Conservation (phyloP, 164 flowering plant genomes). For the Cinnamomum micranthum region DNA sequence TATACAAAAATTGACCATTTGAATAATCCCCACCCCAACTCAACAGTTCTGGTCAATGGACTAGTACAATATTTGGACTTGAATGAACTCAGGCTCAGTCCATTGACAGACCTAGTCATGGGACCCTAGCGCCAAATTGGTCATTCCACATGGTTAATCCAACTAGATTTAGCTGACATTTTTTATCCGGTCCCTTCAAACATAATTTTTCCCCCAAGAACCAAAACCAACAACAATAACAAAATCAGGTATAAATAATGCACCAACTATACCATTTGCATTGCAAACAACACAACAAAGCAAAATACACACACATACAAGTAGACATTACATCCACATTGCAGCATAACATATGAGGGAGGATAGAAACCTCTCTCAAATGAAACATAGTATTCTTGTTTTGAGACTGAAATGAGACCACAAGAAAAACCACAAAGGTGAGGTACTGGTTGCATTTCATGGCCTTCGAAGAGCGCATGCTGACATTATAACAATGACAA, state of each 20-base stretch:
- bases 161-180: too few relatives aligned
- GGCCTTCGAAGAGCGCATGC: slow-evolving; percentile 45
- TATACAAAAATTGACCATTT: too few relatives aligned
- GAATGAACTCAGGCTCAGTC: too few relatives aligned
- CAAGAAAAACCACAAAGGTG: not conserved
- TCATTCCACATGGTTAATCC: too few relatives aligned
- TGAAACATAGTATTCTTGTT: too few relatives aligned
- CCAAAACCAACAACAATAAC: not conserved
- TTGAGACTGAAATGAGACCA: not conserved
- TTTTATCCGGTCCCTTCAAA: too few relatives aligned
- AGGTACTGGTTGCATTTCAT: slow-evolving; percentile 5
- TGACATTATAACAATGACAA: slow-evolving; percentile 53
- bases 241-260: not conserved
- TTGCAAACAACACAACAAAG: not conserved
- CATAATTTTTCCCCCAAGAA: too few relatives aligned
- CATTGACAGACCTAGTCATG: too few relatives aligned
- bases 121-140: too few relatives aligned
- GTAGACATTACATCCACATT: not conserved
- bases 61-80: too few relatives aligned
- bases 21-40: too few relatives aligned
- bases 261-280: not conserved
- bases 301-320: not conserved
- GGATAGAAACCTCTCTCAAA: not conserved
- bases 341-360: not conserved
- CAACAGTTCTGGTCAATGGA: too few relatives aligned